Evolutionary conservation across 495 filamentous ascomycete genomes (phyloP), one percentile per base, ranked within the genome.

Genomic region (Tetracladium setigerum): DNA sequence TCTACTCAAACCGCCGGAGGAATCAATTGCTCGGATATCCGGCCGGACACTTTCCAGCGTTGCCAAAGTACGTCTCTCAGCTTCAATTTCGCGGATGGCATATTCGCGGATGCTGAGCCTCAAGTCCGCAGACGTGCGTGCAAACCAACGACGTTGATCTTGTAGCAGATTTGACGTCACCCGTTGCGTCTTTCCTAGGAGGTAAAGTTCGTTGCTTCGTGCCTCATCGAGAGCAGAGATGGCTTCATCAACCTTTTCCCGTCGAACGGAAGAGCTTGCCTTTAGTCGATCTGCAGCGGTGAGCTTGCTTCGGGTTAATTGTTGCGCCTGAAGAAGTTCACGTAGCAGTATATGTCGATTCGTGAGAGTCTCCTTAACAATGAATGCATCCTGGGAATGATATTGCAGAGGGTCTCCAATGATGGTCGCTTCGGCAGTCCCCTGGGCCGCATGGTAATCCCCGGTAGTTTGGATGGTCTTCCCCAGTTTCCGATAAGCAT

Each of bases 281-380:
- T 91, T 95, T 52, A 99, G 73, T 13, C 91, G 81, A 62, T 96
- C 89, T 10, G 89, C 87, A 0, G 90, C 89, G 49, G 81, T 75
- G 17, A 86, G 77, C 59, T 87, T 89, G 63, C 76, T 86, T 34
- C 82, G 78, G 7, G 89, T 85, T 35, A 67, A 68, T 60, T 91
- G 84, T 59, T 95, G 86, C 2, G 92, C 90, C 63, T 92, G 83
- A 19, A 95, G 62, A 37, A 96, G 77, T 53, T 99, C 94, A 39
- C 94, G 88, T 30, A 96, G 84, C n/a, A 99, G 76, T 59, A 99
- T 95, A 64, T 99, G 94, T 3, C 94, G 84, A 68, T 99, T 99
- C 15, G 94, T 99, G 53, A 99, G 77, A 17, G 91, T 96, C 60
- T 99, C 94, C 66, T 99, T 99, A 54, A 99, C 94, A 59, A 97